Evolutionary conservation across 2,329 filamentous ascomycete species (phyloP).

Genomic region (Teratosphaeria epicoccoides): DNA sequence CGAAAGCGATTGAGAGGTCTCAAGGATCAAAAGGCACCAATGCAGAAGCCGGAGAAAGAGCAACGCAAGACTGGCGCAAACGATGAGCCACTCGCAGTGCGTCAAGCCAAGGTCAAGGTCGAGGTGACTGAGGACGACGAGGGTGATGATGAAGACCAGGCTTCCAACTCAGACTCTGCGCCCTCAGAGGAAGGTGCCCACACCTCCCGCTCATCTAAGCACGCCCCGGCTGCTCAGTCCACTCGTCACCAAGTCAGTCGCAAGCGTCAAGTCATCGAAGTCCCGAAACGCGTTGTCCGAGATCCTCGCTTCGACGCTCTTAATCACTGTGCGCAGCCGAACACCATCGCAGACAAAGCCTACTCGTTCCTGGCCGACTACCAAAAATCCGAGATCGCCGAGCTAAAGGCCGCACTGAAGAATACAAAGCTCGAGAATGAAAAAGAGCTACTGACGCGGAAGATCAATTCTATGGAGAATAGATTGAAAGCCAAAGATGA

Average conservation of each 20-base stretch:
- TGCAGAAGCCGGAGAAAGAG: conserved; percentile 8
- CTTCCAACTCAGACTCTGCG: conserved; percentile 27
- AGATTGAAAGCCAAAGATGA: conserved; percentile 58
- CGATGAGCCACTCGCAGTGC: background rate
- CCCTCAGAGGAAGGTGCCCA: conserved; percentile 30
- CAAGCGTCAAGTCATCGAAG: conserved; percentile 58
- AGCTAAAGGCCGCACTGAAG: conserved; percentile 58
- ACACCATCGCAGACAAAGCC: conserved; percentile 50
- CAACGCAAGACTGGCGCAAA: conserved; percentile 11
- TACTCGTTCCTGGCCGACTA: conserved; percentile 88
- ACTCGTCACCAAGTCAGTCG: conserved; percentile 77
- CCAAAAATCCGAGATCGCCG: conserved; percentile 67
- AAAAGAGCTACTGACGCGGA: conserved; percentile 60
- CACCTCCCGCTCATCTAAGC: conserved; percentile 58
- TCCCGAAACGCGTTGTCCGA: conserved; percentile 50
- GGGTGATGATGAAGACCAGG: conserved; percentile 7
- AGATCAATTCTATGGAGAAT: conserved; percentile 68
- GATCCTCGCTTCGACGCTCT: conserved; percentile 82
- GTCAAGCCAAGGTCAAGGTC: conserved; percentile 2
- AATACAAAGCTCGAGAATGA: conserved; percentile 53
- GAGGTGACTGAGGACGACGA: conserved; percentile 9
- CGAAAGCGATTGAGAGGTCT: conserved; percentile 35
- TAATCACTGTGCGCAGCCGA: conserved; percentile 31
- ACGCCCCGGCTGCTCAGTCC: conserved; percentile 74
- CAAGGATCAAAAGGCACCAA: conserved; percentile 27